Evolutionary conservation across 139 green algal species (phyloP).

Genomic region (Tetraselmis chui): DNA sequence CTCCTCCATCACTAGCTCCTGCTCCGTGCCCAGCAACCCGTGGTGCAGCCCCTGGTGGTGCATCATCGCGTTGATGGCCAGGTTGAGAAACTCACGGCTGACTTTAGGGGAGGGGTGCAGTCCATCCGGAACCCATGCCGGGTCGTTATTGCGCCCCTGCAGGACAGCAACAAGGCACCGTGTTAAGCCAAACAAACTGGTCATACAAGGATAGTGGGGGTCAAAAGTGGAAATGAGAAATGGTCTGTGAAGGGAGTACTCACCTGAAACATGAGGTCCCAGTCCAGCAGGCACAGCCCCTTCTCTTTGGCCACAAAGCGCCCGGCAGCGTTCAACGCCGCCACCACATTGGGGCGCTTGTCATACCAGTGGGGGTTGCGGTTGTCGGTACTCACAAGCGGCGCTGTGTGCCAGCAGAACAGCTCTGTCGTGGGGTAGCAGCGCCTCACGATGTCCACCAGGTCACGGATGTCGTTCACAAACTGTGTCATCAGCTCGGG

Average conservation of each 20-base stretch:
- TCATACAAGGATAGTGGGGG: too few species aligned
- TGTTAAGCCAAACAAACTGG: too few species aligned
- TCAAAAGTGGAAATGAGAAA: not conserved
- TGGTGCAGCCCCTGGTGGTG: not conserved
- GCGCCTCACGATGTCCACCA: not conserved
- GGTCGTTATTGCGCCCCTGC: not conserved
- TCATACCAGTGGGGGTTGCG: not conserved
- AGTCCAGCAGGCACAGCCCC: not conserved
- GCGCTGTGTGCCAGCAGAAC: not conserved
- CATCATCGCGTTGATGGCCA: not conserved
- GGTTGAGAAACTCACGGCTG: not conserved
- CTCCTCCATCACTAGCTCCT: not conserved
- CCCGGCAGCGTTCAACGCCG: not conserved
- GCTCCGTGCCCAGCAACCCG: not conserved
- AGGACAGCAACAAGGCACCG: too few species aligned
- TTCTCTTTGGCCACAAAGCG: not conserved
- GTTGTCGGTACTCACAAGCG: not conserved
- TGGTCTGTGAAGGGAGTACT: not conserved
- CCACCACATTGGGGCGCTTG: not conserved
- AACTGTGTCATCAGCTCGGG: not conserved
- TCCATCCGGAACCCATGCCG: not conserved
- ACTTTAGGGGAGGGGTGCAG: not conserved
- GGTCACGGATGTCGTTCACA: not conserved
- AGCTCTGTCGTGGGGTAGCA: not conserved
- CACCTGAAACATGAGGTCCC: not conserved